Evolutionary conservation across 306 rosid species (phyloP), one percentile per base, ranked within the genome.

Genomic region (Cyamopsis tetragonoloba): DNA sequence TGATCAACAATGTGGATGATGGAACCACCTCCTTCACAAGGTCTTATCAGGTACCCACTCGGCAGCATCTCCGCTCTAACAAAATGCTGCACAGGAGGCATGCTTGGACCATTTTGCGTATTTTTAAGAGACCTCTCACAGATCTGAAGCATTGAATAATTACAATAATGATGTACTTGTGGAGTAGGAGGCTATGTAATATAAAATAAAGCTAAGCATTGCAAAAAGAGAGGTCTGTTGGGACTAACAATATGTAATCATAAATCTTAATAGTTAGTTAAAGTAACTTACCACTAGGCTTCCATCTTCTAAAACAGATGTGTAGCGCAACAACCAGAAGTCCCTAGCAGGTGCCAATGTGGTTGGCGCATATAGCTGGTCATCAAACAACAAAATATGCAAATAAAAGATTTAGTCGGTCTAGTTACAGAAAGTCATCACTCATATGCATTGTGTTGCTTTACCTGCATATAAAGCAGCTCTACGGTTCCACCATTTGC

Each of bases 21-120:
- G 43, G 98, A 92, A 64, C 98, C 98, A 41, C 98, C 98, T 48
- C 98, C 98, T 66, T 92, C 98, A 78, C 98, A 92, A 66, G 98
- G 96, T 27, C 98, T 85, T 68, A 89, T 86, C 59, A 92, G 84
- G 53, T 92, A 92, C 55, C 98, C 98, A 67, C 98, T 86, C 38
- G 98, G 91, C 71, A 92, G 85, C 93, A 92, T 86, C 68, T 92
- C 98, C 51, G 93, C 96, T 81, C 98, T 86, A 37, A 89, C 93
- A 79, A 92, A 92, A 81, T 86, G 96, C 81, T 90, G 98, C 87
- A 92, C 96, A 0, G 98, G 83, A 63, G 98, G 98, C 96, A 92
- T 92, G 77, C 87, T 84, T 48, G 96, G 96, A 61, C 98, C 96
- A 81, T 92, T 92, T 74, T 89, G 96, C 31, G 98, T 92, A 76